These are phyloP conservation scores for Erythrophleum fordii DNA, from an alignment of 306 rosid genomes.

Conservation along the genomic window DNA sequence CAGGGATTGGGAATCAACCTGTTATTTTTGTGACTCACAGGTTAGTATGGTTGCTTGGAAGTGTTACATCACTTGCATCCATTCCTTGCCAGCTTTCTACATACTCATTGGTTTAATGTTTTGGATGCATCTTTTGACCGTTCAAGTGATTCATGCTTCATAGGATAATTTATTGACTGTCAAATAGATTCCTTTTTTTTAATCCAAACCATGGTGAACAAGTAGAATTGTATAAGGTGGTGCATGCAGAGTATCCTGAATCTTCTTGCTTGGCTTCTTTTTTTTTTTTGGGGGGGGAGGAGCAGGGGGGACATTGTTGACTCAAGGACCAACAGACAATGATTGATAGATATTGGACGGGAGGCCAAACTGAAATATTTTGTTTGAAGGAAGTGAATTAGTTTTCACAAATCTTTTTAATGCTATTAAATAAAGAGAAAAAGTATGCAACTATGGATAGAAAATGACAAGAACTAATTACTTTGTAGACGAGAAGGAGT, in stretches of 20 bases:
- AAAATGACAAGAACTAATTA: not conserved
- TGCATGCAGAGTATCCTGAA: slow-evolving; percentile 12
- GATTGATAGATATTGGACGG: not conserved
- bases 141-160: not conserved
- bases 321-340: not conserved
- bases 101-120: slow-evolving; percentile 14
- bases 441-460: not conserved
- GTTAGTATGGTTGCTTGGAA: slow-evolving; percentile 47
- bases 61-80: slow-evolving; percentile 6
- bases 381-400: not conserved
- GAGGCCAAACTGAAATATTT: not conserved
- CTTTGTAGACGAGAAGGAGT: not conserved
- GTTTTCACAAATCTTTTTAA: not conserved
- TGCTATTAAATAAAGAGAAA: not conserved
- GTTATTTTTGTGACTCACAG: slow-evolving; percentile 95
- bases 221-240: not conserved
- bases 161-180: slow-evolving; percentile 11
- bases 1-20: slow-evolving; percentile 93
- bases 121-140: slow-evolving; percentile 20
- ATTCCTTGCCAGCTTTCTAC: not conserved
- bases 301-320: not conserved
- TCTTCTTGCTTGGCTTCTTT: slow-evolving; percentile 22
- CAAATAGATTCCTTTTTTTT: not conserved
- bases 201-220: not conserved
- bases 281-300: not conserved